These are phyloP conservation scores for Rhizopus sp. DNA, from an alignment of 371 early-diverging fungal genomes.

Conservation along the genomic window DNA sequence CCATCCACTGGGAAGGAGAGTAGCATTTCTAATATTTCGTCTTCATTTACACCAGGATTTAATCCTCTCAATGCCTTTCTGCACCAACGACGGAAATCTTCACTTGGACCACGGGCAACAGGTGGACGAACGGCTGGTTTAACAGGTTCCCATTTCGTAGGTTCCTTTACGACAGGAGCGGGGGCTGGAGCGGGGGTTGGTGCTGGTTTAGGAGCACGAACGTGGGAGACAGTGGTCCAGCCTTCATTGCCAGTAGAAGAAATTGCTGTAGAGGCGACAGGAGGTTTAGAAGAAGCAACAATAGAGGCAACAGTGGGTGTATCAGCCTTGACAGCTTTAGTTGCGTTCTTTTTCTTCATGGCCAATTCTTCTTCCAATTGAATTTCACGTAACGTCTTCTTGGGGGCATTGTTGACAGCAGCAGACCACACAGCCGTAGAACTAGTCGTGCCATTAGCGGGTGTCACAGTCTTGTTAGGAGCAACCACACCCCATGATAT, in stretches of 20 bases:
- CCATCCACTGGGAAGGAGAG: conserved; percentile 77
- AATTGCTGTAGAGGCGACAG: conserved; percentile 30
- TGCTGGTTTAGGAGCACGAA: conserved; percentile 34
- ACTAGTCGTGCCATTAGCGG: conserved; percentile 21
- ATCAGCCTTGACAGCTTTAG: conserved; percentile 30
- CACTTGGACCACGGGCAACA: conserved; percentile 52
- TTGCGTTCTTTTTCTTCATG: conserved; percentile 44
- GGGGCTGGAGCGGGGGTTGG: conserved; percentile 17
- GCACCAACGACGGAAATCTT: conserved; percentile 81
- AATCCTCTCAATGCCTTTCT: conserved; percentile 66
- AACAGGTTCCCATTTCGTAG: conserved; percentile 33
- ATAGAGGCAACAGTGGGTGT: conserved; percentile 16
- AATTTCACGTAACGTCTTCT: conserved; percentile 77
- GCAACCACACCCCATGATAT: conserved; percentile 50
- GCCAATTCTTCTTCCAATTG: conserved; percentile 77
- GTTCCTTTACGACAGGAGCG: conserved; percentile 17
- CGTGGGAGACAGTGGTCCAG: conserved; percentile 53
- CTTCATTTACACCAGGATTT: conserved; percentile 64
- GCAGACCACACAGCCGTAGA: conserved; percentile 46
- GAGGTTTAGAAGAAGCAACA: conserved; percentile 17
- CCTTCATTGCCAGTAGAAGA: conserved; percentile 8
- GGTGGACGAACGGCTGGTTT: conserved; percentile 21
- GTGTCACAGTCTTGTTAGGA: conserved; percentile 24
- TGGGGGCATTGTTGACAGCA: conserved; percentile 46
- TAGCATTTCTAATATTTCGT: conserved; percentile 79